A percentile compares a stretch with the other conserved stretches of the same genome.
Evolutionary conservation across 2,329 filamentous ascomycete species (phyloP).

Genomic region (Dactylellina drechsleri): DNA sequence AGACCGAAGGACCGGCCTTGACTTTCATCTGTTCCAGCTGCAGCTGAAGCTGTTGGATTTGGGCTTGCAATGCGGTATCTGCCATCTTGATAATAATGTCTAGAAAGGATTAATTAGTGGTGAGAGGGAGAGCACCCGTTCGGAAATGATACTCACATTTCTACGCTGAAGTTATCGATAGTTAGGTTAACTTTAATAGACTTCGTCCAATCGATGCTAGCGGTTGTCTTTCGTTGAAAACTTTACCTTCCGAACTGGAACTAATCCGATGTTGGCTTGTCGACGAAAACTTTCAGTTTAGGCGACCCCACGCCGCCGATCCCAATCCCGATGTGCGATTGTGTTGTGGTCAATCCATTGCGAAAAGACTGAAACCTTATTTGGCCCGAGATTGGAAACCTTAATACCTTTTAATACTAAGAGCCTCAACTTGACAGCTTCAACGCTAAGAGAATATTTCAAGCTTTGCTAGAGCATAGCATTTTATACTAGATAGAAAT

Average conservation of each 20-base stretch:
- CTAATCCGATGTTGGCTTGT: constrained; percentile 7
- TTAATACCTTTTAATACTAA: too few relatives aligned
- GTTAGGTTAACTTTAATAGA: neutral
- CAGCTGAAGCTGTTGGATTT: constrained; percentile 20
- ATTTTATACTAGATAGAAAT: too few relatives aligned
- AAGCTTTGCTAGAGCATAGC: too few relatives aligned
- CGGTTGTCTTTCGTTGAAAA: neutral
- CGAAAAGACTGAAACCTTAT: too few relatives aligned
- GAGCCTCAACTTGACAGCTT: too few relatives aligned
- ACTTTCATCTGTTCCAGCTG: constrained; percentile 19
- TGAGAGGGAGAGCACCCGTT: too few relatives aligned
- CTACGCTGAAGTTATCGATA: neutral
- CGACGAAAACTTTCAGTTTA: constrained; percentile 9
- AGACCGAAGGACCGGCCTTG: constrained; percentile 20
- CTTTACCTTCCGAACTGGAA: constrained; percentile 20
- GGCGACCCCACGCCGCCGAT: neutral
- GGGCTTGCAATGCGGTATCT: constrained; percentile 1
- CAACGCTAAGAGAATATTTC: too few relatives aligned
- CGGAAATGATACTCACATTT: neutral
- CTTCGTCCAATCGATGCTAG: constrained; percentile 6
- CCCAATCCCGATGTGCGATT: too few relatives aligned
- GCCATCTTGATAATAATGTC: neutral
- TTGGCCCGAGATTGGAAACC: too few relatives aligned
- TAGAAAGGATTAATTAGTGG: too few relatives aligned
- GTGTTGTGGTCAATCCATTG: too few relatives aligned